Base-by-base conservation (phyloP, 2,329 filamentous ascomycete genomes). In the Penicillium sp. region DNA sequence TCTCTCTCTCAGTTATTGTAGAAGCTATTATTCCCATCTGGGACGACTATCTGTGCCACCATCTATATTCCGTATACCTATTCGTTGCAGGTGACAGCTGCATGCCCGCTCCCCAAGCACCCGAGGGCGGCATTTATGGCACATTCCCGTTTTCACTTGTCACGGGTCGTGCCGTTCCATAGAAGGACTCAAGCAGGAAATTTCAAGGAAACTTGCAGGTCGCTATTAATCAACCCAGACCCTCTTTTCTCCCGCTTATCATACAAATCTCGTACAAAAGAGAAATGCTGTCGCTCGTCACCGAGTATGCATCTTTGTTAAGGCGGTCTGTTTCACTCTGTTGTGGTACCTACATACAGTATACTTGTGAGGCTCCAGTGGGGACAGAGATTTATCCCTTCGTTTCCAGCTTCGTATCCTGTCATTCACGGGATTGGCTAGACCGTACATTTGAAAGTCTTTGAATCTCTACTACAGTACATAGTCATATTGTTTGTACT, bases 51-150 rank as follows among this genome's bases (percentile, higher is more conserved):
- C 50, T 51, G 53, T 42, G 45, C 28, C 17, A 50, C 47, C 26
- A 33, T 33, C n/a, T 30, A 19, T 38, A 53, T 22, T 42, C 17
- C 5, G 26, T 33, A 22, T 33, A 44, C 19, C n/a, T n/a, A n/a
- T 33, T 22, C 42, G 37, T 58, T 33, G 59, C 53, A 49, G 47
- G 35, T 67, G 59, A 49, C 59, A 61, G 45, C 59, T 65, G 63
- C 61, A 61, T 60, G 61, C 47, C 51, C 54, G 51, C 54, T 65
- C 47, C 55, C 56, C 54, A 60, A 24, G 38, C 33, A 58, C 54
- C 59, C 24, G 35, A 35, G 24, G 35, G 19, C 53, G 49, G 47
- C 40, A 28, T 54, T 15, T 60, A 50, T 22, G 40, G 19, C 8
- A 47, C 12, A 47, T 53, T 17, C 33, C 33, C 50, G 30, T 17